Conservation (phyloP, 176 grass and related monocot genomes). For the Puya raimondii region DNA sequence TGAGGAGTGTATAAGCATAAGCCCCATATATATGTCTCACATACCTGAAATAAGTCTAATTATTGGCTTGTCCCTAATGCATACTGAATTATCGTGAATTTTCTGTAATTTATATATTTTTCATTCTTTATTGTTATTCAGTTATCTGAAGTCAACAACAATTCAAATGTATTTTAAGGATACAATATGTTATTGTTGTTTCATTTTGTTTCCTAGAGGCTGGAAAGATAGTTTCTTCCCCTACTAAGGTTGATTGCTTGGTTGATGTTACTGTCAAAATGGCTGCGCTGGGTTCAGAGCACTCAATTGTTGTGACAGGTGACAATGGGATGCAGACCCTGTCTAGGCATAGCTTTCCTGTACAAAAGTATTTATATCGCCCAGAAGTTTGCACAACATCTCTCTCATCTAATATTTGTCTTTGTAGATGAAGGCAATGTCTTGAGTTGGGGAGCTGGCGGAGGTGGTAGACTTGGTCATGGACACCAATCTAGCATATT, state of each 20-base stretch:
- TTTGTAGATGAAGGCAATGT: slow-evolving; percentile 55
- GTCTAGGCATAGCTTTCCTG: not conserved
- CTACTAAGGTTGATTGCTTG: slow-evolving; percentile 74
- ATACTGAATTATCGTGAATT: no score
- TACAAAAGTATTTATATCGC: not conserved
- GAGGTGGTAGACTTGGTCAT: slow-evolving; percentile 82
- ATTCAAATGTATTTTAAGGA: not conserved
- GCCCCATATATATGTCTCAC: not conserved
- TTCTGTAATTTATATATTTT: no score
- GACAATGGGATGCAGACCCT: slow-evolving; percentile 8
- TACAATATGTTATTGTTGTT: not conserved
- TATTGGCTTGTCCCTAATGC: no score
- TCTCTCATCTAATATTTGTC: not conserved
- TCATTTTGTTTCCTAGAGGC: slow-evolving; percentile 36
- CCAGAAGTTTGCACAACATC: not conserved
- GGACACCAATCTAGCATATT: slow-evolving; percentile 59
- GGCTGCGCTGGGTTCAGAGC: slow-evolving; percentile 76
- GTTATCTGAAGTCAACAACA: not conserved
- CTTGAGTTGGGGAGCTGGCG: slow-evolving; percentile 91
- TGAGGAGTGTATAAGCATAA: not conserved
- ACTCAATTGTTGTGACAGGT: slow-evolving; percentile 85
- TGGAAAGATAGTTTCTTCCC: slow-evolving; percentile 45
- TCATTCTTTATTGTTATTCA: not conserved
- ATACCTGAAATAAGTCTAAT: no score
- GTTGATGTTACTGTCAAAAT: slow-evolving; percentile 53